phyloP scores from a whole-genome alignment of 768 basidiomycete species.

The Termitomyces titanicus region DNA sequence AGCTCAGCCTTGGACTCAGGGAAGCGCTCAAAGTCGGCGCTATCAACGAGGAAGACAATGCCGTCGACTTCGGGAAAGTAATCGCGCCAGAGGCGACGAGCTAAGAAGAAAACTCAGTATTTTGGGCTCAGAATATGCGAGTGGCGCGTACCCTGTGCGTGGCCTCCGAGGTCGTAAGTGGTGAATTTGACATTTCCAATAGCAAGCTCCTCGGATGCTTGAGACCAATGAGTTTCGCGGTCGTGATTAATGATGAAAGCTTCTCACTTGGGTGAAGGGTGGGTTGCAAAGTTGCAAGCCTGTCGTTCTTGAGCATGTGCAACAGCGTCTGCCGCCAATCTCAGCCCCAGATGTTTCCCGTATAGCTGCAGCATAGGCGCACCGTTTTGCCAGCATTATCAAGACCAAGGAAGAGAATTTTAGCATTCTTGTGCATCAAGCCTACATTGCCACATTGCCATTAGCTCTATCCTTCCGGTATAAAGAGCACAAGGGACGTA shows the following conservation, averaged over 20 bases:
- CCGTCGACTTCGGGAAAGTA: slow-evolving; percentile 99
- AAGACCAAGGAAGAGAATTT: slow-evolving; percentile 97
- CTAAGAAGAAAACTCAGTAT: slow-evolving; percentile 28
- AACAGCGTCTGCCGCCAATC: slow-evolving; percentile 67
- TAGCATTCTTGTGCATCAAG: slow-evolving; percentile 95
- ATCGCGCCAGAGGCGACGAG: slow-evolving; percentile 98
- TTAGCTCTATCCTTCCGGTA: neutral
- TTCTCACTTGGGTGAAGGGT: slow-evolving; percentile 93
- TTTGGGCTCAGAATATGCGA: neutral
- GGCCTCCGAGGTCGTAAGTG: slow-evolving; percentile 97
- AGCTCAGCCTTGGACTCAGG: slow-evolving; percentile 96
- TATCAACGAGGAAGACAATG: slow-evolving; percentile 97
- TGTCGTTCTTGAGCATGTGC: slow-evolving; percentile 99
- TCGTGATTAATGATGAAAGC: slow-evolving; percentile 12
- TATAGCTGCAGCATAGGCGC: slow-evolving; percentile 20
- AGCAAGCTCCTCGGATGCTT: slow-evolving; percentile 97
- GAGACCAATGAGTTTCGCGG: slow-evolving; percentile 9
- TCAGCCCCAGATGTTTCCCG: slow-evolving; percentile 1
- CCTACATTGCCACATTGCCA: slow-evolving; percentile 39
- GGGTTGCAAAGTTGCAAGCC: slow-evolving; percentile 94
- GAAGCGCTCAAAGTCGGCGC: slow-evolving; percentile 95
- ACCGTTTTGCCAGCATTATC: slow-evolving; percentile 99
- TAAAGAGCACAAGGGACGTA: slow-evolving; percentile 33
- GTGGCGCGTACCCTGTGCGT: slow-evolving; percentile 74
- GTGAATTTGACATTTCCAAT: slow-evolving; percentile 99